phyloP scores from a whole-genome alignment of 1,139 yeast species.

The Saccharomycopsis phalli region DNA sequence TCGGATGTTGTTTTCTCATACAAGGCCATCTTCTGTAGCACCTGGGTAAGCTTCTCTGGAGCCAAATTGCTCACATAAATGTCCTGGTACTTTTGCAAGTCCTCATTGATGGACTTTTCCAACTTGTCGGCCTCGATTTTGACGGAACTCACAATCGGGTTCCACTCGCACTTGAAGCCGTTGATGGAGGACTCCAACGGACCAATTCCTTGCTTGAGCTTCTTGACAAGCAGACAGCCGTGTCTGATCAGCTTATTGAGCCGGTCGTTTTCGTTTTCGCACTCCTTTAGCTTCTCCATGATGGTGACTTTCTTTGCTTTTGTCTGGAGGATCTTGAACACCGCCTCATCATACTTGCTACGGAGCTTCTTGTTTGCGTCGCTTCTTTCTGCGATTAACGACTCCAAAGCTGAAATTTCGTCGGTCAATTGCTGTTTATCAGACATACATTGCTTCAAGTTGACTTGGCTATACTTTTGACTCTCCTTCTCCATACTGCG shows the following conservation, averaged over 20 bases:
- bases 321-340: slow-evolving; percentile 13
- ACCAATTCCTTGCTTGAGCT: neutral
- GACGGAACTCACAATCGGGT: slow-evolving; percentile 5
- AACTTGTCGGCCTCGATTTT: slow-evolving; percentile 8
- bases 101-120: slow-evolving; percentile 2
- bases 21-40: too few species aligned
- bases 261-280: slow-evolving; percentile 16
- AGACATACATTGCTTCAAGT: too few species aligned
- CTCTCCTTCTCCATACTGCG: neutral
- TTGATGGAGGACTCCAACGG: neutral
- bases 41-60: neutral
- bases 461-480: too few species aligned
- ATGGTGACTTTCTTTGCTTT: slow-evolving; percentile 17
- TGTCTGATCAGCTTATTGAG: slow-evolving; percentile 4
- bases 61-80: neutral
- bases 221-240: slow-evolving; percentile 3
- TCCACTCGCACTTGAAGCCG: slow-evolving; percentile 8
- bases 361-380: slow-evolving; percentile 3
- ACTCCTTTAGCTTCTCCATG: slow-evolving; percentile 8
- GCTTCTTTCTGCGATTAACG: slow-evolving; percentile 1
- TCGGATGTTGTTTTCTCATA: slow-evolving; percentile 1
- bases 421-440: too few species aligned
- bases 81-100: slow-evolving; percentile 7
- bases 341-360: slow-evolving; percentile 14
- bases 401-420: too few species aligned